phyloP scores from a whole-genome alignment of 176 grass and related monocot genomes.

The bread wheat (Triticum aestivum) region DNA sequence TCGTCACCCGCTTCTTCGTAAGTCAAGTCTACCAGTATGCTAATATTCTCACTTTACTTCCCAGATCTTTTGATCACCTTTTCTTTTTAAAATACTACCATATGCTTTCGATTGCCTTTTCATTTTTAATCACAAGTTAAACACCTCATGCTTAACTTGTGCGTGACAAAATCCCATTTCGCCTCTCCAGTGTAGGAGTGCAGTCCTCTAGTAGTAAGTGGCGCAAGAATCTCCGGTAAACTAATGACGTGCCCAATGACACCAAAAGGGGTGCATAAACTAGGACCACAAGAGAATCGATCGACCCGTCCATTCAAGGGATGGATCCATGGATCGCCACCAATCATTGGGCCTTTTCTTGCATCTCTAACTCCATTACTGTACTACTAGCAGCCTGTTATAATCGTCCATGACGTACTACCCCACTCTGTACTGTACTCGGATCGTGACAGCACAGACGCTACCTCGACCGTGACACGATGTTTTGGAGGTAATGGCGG shows the following conservation, averaged over 20 bases:
- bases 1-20: slow-evolving; percentile 88
- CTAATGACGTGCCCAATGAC: slow-evolving; percentile 25
- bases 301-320: neutral
- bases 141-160: neutral
- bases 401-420: slow-evolving; percentile 24
- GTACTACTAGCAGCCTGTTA: neutral
- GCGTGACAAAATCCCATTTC: neutral
- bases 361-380: neutral
- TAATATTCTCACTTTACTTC: neutral
- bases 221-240: neutral
- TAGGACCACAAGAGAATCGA: neutral
- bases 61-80: neutral
- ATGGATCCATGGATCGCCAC: neutral
- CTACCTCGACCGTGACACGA: neutral
- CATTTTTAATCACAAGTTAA: neutral
- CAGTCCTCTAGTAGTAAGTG: neutral
- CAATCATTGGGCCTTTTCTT: neutral
- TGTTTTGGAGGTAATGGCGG: neutral
- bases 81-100: no score
- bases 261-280: slow-evolving; percentile 1
- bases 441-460: slow-evolving; percentile 15
- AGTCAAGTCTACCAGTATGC: neutral
- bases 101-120: no score
- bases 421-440: neutral
- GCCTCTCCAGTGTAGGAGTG: neutral